Percentiles rank a stretch among this genome's conserved stretches.
Conservation (phyloP, 2,329 filamentous ascomycete species). For the Aureobasidium sp. region DNA sequence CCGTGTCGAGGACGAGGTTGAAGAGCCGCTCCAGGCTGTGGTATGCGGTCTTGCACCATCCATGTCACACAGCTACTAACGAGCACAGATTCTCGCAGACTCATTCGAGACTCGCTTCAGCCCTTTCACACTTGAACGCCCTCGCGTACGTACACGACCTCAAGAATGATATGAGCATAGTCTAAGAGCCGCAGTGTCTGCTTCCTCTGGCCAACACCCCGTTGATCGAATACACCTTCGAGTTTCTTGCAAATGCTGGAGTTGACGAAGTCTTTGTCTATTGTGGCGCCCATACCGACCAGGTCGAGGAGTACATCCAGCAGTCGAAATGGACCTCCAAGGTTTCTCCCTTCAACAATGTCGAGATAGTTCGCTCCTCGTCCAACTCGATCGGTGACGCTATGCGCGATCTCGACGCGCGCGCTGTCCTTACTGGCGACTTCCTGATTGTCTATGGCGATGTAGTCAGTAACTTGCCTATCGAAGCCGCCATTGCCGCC, state of each 20-base stretch:
- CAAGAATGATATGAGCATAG: background rate
- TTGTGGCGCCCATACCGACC: conserved; percentile 76
- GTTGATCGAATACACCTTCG: conserved; percentile 93
- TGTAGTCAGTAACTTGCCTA: conserved; percentile 77
- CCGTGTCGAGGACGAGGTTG: conserved; percentile 49
- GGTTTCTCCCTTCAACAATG: conserved; percentile 70
- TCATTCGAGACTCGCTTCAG: conserved; percentile 88
- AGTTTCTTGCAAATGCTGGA: conserved; percentile 89
- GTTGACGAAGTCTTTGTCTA: conserved; percentile 94
- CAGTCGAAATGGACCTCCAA: conserved; percentile 65
- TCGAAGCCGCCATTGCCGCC: conserved; percentile 68
- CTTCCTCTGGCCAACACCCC: conserved; percentile 88
- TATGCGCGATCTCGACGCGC: conserved; percentile 84
- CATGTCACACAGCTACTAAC: background rate
- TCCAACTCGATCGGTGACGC: conserved; percentile 87
- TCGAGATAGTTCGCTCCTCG: conserved; percentile 81
- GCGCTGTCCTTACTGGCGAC: conserved; percentile 77
- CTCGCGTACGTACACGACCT: conserved; percentile 56
- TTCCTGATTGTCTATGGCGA: conserved; percentile 92
- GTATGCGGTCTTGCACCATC: conserved; percentile 31
- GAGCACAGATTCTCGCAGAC: conserved; percentile 71
- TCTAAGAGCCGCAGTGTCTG: conserved; percentile 57
- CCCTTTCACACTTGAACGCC: conserved; percentile 81
- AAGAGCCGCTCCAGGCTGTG: conserved; percentile 56
- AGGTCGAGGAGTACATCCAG: conserved; percentile 80